Evolutionary conservation across 768 basidiomycete species (phyloP).

Genomic region (Lactarius quietus): DNA sequence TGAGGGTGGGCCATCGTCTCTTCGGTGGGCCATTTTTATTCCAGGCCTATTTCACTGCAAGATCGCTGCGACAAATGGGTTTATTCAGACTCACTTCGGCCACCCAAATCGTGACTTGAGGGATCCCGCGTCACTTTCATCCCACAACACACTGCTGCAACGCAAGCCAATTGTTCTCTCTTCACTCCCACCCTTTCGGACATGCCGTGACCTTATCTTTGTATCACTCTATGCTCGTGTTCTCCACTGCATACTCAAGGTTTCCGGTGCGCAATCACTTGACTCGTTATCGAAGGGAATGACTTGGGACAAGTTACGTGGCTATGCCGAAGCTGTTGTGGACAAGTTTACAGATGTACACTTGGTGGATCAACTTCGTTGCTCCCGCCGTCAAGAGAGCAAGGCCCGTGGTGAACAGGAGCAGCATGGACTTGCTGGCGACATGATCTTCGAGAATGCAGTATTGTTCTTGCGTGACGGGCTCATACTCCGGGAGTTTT

Average conservation of each 20-base stretch:
- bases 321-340: not conserved
- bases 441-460: slow-evolving; percentile 24
- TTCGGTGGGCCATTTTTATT: too few species aligned
- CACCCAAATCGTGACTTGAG: too few species aligned
- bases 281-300: too few species aligned
- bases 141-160: not conserved
- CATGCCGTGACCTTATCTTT: slow-evolving; percentile 32
- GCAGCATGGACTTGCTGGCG: not conserved
- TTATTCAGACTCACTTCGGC: too few species aligned
- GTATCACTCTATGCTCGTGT: slow-evolving; percentile 33
- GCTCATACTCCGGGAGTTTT: too few species aligned
- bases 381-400: not conserved
- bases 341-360: not conserved
- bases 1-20: too few species aligned
- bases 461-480: too few species aligned
- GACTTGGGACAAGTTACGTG: too few species aligned
- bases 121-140: too few species aligned
- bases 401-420: too few species aligned
- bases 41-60: too few species aligned
- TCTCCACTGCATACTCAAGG: slow-evolving; percentile 27
- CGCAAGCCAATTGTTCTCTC: slow-evolving; percentile 31
- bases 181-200: slow-evolving; percentile 33
- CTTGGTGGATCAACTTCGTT: not conserved
- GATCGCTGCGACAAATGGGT: too few species aligned
- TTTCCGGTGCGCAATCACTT: not conserved